A percentile compares a stretch with the other conserved stretches of the same genome.
phyloP scores from a whole-genome alignment of 2,329 filamentous ascomycete species.

The Boeremia exigua region DNA sequence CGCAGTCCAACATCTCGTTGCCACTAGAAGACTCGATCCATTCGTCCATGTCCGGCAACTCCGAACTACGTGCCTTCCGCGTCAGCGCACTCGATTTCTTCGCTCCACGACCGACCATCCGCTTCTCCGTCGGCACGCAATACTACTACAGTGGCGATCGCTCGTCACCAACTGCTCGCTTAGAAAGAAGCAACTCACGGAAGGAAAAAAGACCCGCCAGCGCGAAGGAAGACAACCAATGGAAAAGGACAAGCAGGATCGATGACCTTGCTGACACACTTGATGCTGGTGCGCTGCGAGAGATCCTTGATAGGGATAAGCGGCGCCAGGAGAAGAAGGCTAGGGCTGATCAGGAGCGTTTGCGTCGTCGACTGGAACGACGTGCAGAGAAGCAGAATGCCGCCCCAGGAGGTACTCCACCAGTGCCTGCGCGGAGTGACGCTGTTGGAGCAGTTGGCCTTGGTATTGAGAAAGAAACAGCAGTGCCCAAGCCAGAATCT shows the following conservation, averaged over 20 bases:
- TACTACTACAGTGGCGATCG: slow-evolving; percentile 53
- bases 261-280: slow-evolving; percentile 81
- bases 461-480: slow-evolving; percentile 63
- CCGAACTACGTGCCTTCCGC: slow-evolving; percentile 78
- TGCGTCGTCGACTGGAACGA: slow-evolving; percentile 69
- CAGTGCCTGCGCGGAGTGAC: slow-evolving; percentile 64
- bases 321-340: slow-evolving; percentile 79
- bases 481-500: slow-evolving; percentile 55
- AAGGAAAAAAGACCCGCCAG: slow-evolving; percentile 59
- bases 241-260: slow-evolving; percentile 66
- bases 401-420: slow-evolving; percentile 62
- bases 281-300: slow-evolving; percentile 81
- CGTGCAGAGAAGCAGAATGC: slow-evolving; percentile 67
- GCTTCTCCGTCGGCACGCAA: slow-evolving; percentile 71
- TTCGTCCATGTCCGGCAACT: slow-evolving; percentile 76
- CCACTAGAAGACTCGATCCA: slow-evolving; percentile 75
- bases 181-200: slow-evolving; percentile 57
- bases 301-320: slow-evolving; percentile 88
- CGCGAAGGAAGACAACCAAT: slow-evolving; percentile 55
- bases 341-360: slow-evolving; percentile 69
- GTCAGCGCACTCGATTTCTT: slow-evolving; percentile 82
- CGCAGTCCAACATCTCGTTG: slow-evolving; percentile 74
- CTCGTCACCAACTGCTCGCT: slow-evolving; percentile 48
- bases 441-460: slow-evolving; percentile 53
- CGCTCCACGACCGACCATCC: slow-evolving; percentile 82